Evolutionary conservation across 2,329 filamentous ascomycete species (phyloP).

Genomic region (Microsporum ferrugineum): DNA sequence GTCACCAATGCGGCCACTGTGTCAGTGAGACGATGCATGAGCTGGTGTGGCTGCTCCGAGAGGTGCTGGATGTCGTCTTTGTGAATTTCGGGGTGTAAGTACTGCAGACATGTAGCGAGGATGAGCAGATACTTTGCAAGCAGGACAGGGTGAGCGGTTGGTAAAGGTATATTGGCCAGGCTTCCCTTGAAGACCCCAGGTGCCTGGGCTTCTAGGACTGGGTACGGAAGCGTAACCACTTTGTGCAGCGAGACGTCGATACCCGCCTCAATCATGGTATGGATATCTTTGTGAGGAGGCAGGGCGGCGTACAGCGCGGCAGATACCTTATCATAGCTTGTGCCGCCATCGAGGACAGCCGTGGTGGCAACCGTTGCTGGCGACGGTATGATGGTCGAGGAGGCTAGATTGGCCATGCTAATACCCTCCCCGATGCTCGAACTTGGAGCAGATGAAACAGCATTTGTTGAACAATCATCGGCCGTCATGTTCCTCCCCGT

Average conservation of each 20-base stretch:
- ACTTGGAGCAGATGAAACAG: neutral
- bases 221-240: neutral
- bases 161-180: neutral
- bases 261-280: neutral
- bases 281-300: neutral
- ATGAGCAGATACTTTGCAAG: slow-evolving; percentile 41
- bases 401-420: neutral
- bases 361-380: neutral
- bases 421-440: neutral
- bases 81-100: slow-evolving; percentile 27
- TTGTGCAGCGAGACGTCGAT: neutral
- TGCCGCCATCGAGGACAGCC: neutral
- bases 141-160: slow-evolving; percentile 37
- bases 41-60: slow-evolving; percentile 2
- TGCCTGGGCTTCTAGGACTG: neutral
- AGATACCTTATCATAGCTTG: neutral
- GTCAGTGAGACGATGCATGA: slow-evolving; percentile 23
- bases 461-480: neutral
- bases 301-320: neutral
- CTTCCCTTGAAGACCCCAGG: neutral
- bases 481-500: neutral
- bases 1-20: slow-evolving; percentile 25
- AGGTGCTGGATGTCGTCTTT: neutral
- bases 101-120: slow-evolving; percentile 38
- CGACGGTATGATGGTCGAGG: neutral